Base-by-base conservation (phyloP, 2,329 filamentous ascomycete species). In the Colletotrichum orbiculare region DNA sequence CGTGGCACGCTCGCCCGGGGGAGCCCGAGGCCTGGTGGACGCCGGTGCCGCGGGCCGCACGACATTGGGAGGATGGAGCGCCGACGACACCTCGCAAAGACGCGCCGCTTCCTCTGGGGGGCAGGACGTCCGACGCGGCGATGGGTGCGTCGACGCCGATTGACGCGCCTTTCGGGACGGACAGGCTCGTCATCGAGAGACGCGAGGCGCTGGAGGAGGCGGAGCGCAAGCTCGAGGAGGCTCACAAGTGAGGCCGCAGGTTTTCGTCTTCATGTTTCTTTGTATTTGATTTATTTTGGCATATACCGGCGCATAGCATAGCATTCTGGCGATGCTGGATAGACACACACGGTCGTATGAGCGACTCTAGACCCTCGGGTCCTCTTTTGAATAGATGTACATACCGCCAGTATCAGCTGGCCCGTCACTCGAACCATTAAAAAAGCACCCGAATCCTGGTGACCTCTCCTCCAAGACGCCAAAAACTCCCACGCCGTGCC, bases 1-100 rank as follows among this genome's bases (percentile, higher is more conserved):
- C 85, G 66, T 95, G 92, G 92, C 92, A 93, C 79, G 83, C 83
- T 3, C 79, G 91, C 50, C 80, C 78, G 4, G 85, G 84, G 4
- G 15, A 48, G 11, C 78, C 82, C 7, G 49, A 50, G 2, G 64
- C 56, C 12, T 82, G 77, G 8, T 94, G 91, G 91, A 84, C 84
- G 67, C 91, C 91, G 3, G 72, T 94, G 43, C 85, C 88, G 0
- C 68, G 74, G 0, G 87, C 91, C 66, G 85, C 87, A 8, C 77
- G 92, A 52, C 85, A 89, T 70, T 93, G 91, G 91, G 91, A 93
- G 72, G 75, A 66, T 11, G 52, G 43, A 4, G n/a, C 43, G 53
- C 60, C 65, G n/a, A 67, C 65, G 15, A 57, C 7, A 35, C 67
- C 67, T 2, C 48, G 53, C 54, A 60, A 13, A 10, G 42, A 67